These are phyloP conservation scores for Cornus suecica DNA, from an alignment of 148 eudicot species.

Conservation along the genomic window DNA sequence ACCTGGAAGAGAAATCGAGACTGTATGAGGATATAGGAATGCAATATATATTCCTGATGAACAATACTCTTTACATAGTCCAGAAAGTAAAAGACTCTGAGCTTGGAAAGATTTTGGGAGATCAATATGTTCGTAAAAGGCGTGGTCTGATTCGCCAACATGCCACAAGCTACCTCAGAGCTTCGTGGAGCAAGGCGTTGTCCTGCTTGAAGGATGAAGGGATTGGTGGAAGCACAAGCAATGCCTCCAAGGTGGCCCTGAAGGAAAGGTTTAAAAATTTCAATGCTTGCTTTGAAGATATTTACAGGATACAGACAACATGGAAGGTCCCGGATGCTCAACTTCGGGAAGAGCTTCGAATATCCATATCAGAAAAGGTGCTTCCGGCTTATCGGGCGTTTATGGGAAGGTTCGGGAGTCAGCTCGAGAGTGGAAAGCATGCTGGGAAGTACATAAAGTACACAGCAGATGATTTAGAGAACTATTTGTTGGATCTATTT, in stretches of 20 bases:
- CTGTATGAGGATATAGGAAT: slow-evolving; percentile 67
- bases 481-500: slow-evolving; percentile 73
- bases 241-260: slow-evolving; percentile 61
- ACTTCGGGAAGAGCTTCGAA: slow-evolving; percentile 82
- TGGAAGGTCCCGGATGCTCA: slow-evolving; percentile 96
- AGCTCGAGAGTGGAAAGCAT: slow-evolving; percentile 69
- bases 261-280: slow-evolving; percentile 91
- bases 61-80: slow-evolving; percentile 77
- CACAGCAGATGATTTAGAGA: slow-evolving; percentile 85
- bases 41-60: slow-evolving; percentile 82
- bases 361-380: slow-evolving; percentile 85
- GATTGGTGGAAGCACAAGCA: slow-evolving; percentile 66
- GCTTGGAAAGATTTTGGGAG: slow-evolving; percentile 76
- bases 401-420: slow-evolving; percentile 80
- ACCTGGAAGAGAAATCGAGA: slow-evolving; percentile 78
- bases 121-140: slow-evolving; percentile 76
- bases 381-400: slow-evolving; percentile 64
- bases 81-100: slow-evolving; percentile 90
- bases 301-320: slow-evolving; percentile 73
- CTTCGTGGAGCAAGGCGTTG: slow-evolving; percentile 76
- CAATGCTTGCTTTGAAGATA: slow-evolving; percentile 84
- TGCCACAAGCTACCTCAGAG: slow-evolving; percentile 74
- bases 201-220: slow-evolving; percentile 86
- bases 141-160: slow-evolving; percentile 71
- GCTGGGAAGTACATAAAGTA: slow-evolving; percentile 92